These are phyloP conservation scores for Hypoxylon sp. DNA, from an alignment of 2,329 filamentous ascomycete species.

Conservation along the genomic window DNA sequence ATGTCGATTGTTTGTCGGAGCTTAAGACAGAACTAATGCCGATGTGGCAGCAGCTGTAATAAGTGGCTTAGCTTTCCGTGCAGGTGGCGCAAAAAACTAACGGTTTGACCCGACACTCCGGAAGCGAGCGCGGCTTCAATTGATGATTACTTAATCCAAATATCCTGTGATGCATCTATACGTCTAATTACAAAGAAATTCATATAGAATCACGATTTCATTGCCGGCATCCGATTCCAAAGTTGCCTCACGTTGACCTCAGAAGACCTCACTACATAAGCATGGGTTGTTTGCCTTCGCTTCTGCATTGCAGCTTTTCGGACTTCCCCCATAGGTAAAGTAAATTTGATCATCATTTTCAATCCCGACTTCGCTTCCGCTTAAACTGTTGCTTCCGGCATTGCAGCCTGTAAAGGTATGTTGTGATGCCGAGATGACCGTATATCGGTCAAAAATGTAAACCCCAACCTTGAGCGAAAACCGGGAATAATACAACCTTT, in stretches of 20 bases:
- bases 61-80: constrained; percentile 7
- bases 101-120: background rate
- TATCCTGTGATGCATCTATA: background rate
- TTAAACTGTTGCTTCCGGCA: constrained; percentile 1
- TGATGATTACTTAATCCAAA: constrained; percentile 9
- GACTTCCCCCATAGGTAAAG: background rate
- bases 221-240: background rate
- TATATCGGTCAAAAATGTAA: constrained; percentile 26
- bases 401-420: background rate
- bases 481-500: constrained; percentile 13
- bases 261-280: background rate
- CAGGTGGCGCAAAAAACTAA: background rate
- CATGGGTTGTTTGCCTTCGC: background rate
- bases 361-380: constrained; percentile 37
- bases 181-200: background rate
- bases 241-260: background rate
- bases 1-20: constrained; percentile 31
- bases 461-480: constrained; percentile 27
- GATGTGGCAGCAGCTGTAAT: constrained; percentile 31
- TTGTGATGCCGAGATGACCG: constrained; percentile 13
- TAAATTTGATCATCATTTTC: constrained; percentile 2
- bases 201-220: background rate
- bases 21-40: constrained; percentile 14
- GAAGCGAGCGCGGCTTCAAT: constrained; percentile 18
- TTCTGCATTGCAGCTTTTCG: background rate